These are phyloP conservation scores for Aspergillus sp. DNA, from an alignment of 2,329 filamentous ascomycete genomes.

Conservation along the genomic window DNA sequence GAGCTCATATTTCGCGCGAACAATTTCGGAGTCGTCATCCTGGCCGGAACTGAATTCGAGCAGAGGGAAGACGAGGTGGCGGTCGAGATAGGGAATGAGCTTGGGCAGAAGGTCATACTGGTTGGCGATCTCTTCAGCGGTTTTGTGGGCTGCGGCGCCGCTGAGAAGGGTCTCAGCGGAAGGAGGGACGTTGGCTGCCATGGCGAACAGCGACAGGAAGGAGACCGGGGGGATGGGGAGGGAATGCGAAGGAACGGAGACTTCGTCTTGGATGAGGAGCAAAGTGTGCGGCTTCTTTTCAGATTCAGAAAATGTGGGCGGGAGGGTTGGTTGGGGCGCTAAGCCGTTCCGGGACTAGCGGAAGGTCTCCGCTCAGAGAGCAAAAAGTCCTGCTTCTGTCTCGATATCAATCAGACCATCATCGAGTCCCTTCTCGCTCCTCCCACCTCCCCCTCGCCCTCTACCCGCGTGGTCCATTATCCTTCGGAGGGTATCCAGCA, in stretches of 20 bases:
- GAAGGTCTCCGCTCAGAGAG: constrained; percentile 24
- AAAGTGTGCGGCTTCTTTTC: constrained; percentile 28
- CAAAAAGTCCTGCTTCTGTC: constrained; percentile 24
- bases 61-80: constrained; percentile 93
- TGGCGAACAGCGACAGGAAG: constrained; percentile 36
- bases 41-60: constrained; percentile 87
- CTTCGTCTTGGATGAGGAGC: constrained; percentile 8
- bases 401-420: constrained; percentile 11
- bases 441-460: background rate
- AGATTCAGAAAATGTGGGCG: constrained; percentile 33
- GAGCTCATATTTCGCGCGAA: constrained; percentile 85
- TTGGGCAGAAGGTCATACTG: constrained; percentile 82
- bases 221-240: constrained; percentile 17
- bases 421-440: constrained; percentile 3
- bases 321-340: constrained; percentile 32
- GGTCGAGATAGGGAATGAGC: constrained; percentile 87
- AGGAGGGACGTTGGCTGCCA: constrained; percentile 53
- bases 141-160: constrained; percentile 47
- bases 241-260: constrained; percentile 15
- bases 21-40: constrained; percentile 75
- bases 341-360: constrained; percentile 28
- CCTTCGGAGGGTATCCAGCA: background rate
- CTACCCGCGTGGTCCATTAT: background rate
- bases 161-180: constrained; percentile 51
- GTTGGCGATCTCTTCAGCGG: constrained; percentile 59